These are phyloP conservation scores for Volutella citrinella DNA, from an alignment of 2,329 filamentous ascomycete species.

Conservation along the genomic window DNA sequence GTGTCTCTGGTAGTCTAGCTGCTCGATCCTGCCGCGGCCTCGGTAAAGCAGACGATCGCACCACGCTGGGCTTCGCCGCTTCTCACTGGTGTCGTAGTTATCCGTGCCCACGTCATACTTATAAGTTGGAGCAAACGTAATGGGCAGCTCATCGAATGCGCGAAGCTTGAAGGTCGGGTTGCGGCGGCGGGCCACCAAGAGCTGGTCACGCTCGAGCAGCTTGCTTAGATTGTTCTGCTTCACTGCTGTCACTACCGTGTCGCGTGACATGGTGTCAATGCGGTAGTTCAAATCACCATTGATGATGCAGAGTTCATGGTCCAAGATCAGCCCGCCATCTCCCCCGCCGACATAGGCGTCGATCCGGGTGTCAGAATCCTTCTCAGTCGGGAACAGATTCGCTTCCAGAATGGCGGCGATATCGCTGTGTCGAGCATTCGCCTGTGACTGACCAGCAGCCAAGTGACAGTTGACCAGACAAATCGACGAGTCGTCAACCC, in stretches of 20 bases:
- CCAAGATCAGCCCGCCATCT: constrained; percentile 89
- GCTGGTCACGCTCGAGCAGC: constrained; percentile 87
- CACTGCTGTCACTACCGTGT: constrained; percentile 85
- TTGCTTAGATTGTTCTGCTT: constrained; percentile 78
- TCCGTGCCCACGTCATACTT: constrained; percentile 98
- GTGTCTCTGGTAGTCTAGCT: constrained; percentile 83
- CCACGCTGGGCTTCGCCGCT: constrained; percentile 92
- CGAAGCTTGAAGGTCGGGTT: constrained; percentile 88
- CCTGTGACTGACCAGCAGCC: constrained; percentile 88
- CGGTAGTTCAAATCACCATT: constrained; percentile 98
- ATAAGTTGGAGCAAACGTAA: constrained; percentile 93
- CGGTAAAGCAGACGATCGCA: constrained; percentile 91
- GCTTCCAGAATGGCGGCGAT: constrained; percentile 85
- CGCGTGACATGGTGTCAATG: constrained; percentile 93
- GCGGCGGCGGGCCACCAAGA: constrained; percentile 82
- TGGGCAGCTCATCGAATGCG: constrained; percentile 85
- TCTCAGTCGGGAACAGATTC: constrained; percentile 68
- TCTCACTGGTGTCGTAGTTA: constrained; percentile 90
- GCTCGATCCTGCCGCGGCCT: constrained; percentile 76
- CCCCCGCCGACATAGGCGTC: constrained; percentile 89
- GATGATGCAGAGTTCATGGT: constrained; percentile 95
- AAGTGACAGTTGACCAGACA: constrained; percentile 98
- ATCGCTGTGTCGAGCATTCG: constrained; percentile 88
- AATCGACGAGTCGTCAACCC: constrained; percentile 87
- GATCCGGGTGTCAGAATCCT: constrained; percentile 62